These are phyloP conservation scores for Globisporangium splendens DNA, from an alignment of 352 stramenopile species.

Conservation along the genomic window DNA sequence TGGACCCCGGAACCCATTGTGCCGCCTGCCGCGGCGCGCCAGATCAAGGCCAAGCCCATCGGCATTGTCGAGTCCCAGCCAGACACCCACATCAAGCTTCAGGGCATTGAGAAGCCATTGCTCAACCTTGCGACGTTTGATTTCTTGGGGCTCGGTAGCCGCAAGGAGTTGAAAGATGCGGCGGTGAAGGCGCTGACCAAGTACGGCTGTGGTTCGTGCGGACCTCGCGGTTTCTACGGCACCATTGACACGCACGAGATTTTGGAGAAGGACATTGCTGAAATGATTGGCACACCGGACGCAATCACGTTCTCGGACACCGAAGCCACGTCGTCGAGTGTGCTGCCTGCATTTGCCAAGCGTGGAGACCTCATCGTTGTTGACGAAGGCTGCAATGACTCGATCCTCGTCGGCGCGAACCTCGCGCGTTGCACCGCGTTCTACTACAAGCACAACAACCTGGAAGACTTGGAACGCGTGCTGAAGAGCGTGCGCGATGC, in stretches of 20 bases:
- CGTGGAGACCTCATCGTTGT: conserved; percentile 96
- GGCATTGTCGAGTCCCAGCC: conserved; percentile 80
- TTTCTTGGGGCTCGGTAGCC: conserved; percentile 91
- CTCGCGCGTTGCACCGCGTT: conserved; percentile 92
- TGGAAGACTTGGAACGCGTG: conserved; percentile 93
- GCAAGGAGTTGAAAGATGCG: conserved; percentile 85
- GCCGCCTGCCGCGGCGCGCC: conserved; percentile 32
- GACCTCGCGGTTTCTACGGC: conserved; percentile 98
- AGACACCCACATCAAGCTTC: conserved; percentile 79
- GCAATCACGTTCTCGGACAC: conserved; percentile 98
- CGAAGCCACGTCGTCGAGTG: conserved; percentile 91
- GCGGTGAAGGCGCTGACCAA: conserved; percentile 89
- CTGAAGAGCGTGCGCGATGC: conserved; percentile 83
- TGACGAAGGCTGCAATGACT: conserved; percentile 95
- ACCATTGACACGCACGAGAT: conserved; percentile 92
- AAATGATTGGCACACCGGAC: conserved; percentile 91
- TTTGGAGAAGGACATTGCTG: conserved; percentile 90
- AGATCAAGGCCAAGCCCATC: conserved; percentile 39
- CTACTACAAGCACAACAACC: conserved; percentile 98
- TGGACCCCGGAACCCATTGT: conserved; percentile 89
- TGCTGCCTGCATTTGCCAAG: conserved; percentile 97
- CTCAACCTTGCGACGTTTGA: conserved; percentile 97
- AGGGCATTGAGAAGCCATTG: conserved; percentile 59
- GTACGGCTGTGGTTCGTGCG: conserved; percentile 97
- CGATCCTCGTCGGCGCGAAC: conserved; percentile 90